These are phyloP conservation scores for Tetrapisispora fleetii DNA, from an alignment of 805 yeast genomes.

Conservation along the genomic window DNA sequence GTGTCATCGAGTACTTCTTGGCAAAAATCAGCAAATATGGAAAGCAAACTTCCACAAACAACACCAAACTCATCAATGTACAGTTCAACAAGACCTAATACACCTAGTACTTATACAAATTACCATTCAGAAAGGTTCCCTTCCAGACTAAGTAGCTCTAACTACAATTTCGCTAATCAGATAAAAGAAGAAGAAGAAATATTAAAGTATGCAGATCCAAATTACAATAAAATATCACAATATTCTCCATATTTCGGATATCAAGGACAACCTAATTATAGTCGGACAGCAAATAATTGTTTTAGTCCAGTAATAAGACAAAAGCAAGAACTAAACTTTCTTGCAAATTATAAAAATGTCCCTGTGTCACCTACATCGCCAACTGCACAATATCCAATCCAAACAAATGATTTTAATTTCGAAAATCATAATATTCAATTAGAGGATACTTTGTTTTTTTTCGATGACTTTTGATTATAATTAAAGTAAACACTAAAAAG, in stretches of 20 bases:
- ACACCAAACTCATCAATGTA: not conserved
- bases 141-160: not conserved
- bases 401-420: not conserved
- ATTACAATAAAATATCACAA: not conserved
- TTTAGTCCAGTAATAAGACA: not conserved
- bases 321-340: not conserved
- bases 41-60: not conserved
- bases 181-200: not conserved
- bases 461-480: constrained; percentile 1
- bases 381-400: not conserved
- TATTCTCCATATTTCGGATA: not conserved
- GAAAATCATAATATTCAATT: not conserved
- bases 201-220: not conserved
- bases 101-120: not conserved
- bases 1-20: constrained; percentile 1
- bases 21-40: not conserved
- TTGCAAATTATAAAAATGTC: not conserved
- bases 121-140: not conserved
- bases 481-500: not conserved
- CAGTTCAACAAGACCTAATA: not conserved
- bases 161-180: not conserved
- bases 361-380: not conserved
- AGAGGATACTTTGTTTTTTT: constrained; percentile 3
- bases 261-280: not conserved
- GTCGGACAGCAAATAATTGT: not conserved